These are phyloP conservation scores for Phytophthora fragariaefolia DNA, from an alignment of 352 stramenopile genomes.

Conservation along the genomic window DNA sequence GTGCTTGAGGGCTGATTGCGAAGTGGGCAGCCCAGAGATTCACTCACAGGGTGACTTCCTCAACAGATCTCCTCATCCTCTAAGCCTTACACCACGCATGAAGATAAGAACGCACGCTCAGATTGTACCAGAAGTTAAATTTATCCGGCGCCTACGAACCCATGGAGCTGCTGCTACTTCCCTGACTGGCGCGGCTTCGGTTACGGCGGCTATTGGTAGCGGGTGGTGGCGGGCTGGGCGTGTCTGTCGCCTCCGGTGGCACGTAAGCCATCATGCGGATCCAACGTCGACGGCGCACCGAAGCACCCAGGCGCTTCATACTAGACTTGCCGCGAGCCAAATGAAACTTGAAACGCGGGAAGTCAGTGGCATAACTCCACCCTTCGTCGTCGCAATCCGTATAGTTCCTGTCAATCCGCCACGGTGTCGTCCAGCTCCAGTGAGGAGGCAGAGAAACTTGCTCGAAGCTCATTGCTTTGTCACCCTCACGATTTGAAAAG, in stretches of 20 bases:
- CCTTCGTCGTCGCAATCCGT: slow-evolving; percentile 89
- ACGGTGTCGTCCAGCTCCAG: slow-evolving; percentile 88
- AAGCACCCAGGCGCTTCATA: slow-evolving; percentile 75
- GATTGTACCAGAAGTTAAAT: slow-evolving; percentile 19
- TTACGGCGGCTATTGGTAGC: slow-evolving; percentile 13
- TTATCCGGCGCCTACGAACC: slow-evolving; percentile 31
- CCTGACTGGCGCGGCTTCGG: slow-evolving; percentile 33
- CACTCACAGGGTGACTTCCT: not conserved
- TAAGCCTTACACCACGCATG: not conserved
- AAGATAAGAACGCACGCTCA: slow-evolving; percentile 9
- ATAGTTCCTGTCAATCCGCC: slow-evolving; percentile 90
- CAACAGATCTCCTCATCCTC: slow-evolving; percentile 10
- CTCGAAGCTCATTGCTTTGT: slow-evolving; percentile 83
- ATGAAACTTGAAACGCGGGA: slow-evolving; percentile 86
- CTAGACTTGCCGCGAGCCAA: slow-evolving; percentile 81
- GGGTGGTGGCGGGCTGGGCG: slow-evolving; percentile 7
- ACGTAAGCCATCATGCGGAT: slow-evolving; percentile 89
- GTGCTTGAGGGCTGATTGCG: slow-evolving; percentile 4
- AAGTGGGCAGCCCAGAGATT: too few relatives aligned
- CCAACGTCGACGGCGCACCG: slow-evolving; percentile 79
- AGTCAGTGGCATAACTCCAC: slow-evolving; percentile 89
- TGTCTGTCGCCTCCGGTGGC: slow-evolving; percentile 46
- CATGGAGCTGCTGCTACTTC: slow-evolving; percentile 41
- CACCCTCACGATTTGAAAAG: slow-evolving; percentile 84
- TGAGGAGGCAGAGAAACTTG: slow-evolving; percentile 70